phyloP scores from a whole-genome alignment of 495 filamentous ascomycete species.

The Bryoglossum gracile region DNA sequence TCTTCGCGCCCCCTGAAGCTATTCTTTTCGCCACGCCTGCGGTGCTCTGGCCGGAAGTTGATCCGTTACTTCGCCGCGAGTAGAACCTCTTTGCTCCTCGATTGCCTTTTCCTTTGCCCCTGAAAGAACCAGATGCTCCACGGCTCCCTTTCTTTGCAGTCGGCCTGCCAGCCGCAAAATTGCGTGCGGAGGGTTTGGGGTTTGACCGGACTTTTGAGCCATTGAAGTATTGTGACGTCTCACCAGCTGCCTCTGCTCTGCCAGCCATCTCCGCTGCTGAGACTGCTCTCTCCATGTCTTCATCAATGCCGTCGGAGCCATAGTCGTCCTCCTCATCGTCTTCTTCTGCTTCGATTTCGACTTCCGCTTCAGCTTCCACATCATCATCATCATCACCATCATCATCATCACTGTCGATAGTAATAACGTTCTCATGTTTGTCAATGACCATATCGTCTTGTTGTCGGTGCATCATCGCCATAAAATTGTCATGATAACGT shows the following conservation, averaged over 20 bases:
- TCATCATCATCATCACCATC: conserved; percentile 39
- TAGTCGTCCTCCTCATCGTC: conserved; percentile 10
- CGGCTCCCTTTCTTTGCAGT: background rate
- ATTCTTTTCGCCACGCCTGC: conserved; percentile 4
- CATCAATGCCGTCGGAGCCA: no score
- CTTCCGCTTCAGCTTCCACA: conserved; percentile 38
- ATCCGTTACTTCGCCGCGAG: conserved; percentile 4
- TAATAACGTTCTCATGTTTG: conserved; percentile 60
- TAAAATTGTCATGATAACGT: conserved; percentile 48
- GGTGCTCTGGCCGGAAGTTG: conserved; percentile 5
- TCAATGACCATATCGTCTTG: conserved; percentile 28
- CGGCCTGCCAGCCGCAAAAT: no score
- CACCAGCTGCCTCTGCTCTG: background rate
- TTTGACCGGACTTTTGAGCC: no score
- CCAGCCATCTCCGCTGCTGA: no score
- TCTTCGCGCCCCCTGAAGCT: conserved; percentile 10
- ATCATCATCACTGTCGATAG: conserved; percentile 57
- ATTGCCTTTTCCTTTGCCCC: background rate
- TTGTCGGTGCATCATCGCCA: conserved; percentile 40
- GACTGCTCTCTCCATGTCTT: no score
- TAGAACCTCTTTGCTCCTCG: background rate
- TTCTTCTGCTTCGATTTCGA: conserved; percentile 37
- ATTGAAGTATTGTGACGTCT: no score
- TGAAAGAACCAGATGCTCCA: background rate
- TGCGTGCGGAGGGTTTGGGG: no score